Conservation (phyloP, 2,329 filamentous ascomycete genomes). For the Paraconiothyrium sp. region DNA sequence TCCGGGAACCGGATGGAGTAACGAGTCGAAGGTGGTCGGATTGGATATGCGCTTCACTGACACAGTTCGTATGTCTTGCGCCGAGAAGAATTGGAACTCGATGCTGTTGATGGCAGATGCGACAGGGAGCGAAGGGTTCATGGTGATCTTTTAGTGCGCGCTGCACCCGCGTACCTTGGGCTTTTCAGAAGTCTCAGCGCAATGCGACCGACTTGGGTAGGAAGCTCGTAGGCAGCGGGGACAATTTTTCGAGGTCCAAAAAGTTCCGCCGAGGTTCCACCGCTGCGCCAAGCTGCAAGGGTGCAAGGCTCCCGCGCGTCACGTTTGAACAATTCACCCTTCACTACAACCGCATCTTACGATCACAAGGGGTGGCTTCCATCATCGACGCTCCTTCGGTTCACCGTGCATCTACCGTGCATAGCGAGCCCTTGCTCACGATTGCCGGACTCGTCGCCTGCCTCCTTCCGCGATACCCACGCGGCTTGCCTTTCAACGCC, state of each 20-base stretch:
- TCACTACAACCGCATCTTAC: slow-evolving; percentile 6
- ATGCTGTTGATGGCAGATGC: slow-evolving; percentile 85
- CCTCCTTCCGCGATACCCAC: background rate
- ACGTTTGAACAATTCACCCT: slow-evolving; percentile 18
- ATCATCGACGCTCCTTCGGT: background rate
- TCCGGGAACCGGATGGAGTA: slow-evolving; percentile 87
- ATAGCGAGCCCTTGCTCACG: background rate
- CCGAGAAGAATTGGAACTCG: slow-evolving; percentile 86
- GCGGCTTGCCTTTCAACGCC: slow-evolving; percentile 7
- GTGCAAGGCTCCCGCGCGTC: slow-evolving; percentile 21
- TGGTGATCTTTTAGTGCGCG: slow-evolving; percentile 27
- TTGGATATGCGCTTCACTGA: slow-evolving; percentile 96
- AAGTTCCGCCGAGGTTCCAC: slow-evolving; percentile 40
- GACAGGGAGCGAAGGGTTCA: slow-evolving; percentile 74
- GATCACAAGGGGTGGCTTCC: background rate
- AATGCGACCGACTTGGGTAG: slow-evolving; percentile 22
- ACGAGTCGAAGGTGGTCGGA: slow-evolving; percentile 90
- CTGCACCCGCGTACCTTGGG: slow-evolving; percentile 26
- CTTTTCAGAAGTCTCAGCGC: slow-evolving; percentile 22
- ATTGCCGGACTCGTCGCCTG: background rate
- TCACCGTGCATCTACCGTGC: background rate
- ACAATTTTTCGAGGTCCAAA: slow-evolving; percentile 42
- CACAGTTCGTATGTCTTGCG: slow-evolving; percentile 83
- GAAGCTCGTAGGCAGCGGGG: slow-evolving; percentile 33
- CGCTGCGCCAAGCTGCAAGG: slow-evolving; percentile 28